Percentiles rank a stretch among this genome's conserved stretches.
Conservation (phyloP, 2,329 filamentous ascomycete species). For the Talaromyces sp. region DNA sequence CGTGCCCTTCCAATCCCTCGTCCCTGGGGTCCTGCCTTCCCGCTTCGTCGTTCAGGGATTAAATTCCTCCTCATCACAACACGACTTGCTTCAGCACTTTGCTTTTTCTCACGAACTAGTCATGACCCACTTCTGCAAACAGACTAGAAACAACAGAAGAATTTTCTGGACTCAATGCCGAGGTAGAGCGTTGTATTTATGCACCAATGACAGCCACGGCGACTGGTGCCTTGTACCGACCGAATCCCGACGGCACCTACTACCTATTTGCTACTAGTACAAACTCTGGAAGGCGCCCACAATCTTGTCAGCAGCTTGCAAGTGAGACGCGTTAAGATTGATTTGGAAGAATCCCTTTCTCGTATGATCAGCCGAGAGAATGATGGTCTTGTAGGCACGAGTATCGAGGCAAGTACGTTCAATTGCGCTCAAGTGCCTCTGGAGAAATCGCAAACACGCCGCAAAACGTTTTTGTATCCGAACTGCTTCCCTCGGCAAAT, state of each 20-base stretch:
- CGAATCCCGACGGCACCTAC: neutral
- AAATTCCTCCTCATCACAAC: neutral
- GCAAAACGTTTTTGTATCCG: neutral
- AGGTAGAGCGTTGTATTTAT: neutral
- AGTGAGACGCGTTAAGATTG: neutral
- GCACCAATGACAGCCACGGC: neutral
- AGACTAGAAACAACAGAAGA: neutral
- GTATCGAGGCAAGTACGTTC: neutral
- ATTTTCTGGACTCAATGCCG: neutral
- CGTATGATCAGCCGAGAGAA: neutral
- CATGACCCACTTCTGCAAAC: neutral
- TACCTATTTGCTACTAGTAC: conserved; percentile 4
- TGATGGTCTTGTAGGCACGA: neutral
- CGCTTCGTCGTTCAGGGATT: conserved; percentile 2
- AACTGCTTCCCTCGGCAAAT: neutral
- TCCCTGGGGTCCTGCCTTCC: neutral
- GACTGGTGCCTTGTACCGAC: neutral
- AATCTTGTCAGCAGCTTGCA: neutral
- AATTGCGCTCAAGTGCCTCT: neutral
- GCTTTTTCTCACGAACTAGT: neutral
- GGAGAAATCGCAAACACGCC: neutral
- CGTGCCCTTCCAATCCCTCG: neutral
- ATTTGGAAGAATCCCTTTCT: neutral
- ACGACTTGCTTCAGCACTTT: neutral
- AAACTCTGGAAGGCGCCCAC: neutral